Evolutionary conservation across 2,329 filamentous ascomycete species (phyloP), one percentile per base, ranked within the genome.

Genomic region (Leptographium wingfieldii): DNA sequence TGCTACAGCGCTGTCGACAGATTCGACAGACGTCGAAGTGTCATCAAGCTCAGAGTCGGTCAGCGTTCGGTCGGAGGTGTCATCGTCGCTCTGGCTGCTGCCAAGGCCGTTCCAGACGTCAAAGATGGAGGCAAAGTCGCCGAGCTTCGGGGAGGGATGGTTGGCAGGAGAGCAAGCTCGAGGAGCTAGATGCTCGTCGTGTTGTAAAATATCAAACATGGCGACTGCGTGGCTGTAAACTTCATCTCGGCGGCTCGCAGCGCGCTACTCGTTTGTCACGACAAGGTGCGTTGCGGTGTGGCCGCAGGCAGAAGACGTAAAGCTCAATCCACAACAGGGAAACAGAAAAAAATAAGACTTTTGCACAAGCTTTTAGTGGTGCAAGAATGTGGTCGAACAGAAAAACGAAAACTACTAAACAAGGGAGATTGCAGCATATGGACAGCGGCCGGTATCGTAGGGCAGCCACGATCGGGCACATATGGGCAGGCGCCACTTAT

Each of bases 91-190:
- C n/a, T 43, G 33, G 25, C 14, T 19, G 40, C 25, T 14, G 22
- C n/a, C 14, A 5, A 38, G 40, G 25, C 33, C 40, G 6, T 48
- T 31, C 33, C 35, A 60, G n/a, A 46, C 25, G 25, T 53, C 46
- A 19, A 61, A 59, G n/a, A 61, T 48, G 11, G 49, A 57, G 16
- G 49, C 16, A 5, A 65, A 65, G 33, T 65, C 55, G 52, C 64
- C 64, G 9, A 65, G 60, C 22, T 46, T 59, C 27, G 61, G 61
- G 49, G 60, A 31, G 5, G 61, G 57, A 22, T 56, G 60, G 1
- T 38, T 46, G 11, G 22, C 27, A n/a, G 56, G 19, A 2, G 33
- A 22, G 16, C 11, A 16, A 29, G 31, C 10, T 3, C 48, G 48
- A 40, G 38, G 35, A 14, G 10, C 33, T 56, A 56, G 6, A 56